Evolutionary conservation across 1,284 basidiomycete species (phyloP).

Genomic region (Flammula alnicola): DNA sequence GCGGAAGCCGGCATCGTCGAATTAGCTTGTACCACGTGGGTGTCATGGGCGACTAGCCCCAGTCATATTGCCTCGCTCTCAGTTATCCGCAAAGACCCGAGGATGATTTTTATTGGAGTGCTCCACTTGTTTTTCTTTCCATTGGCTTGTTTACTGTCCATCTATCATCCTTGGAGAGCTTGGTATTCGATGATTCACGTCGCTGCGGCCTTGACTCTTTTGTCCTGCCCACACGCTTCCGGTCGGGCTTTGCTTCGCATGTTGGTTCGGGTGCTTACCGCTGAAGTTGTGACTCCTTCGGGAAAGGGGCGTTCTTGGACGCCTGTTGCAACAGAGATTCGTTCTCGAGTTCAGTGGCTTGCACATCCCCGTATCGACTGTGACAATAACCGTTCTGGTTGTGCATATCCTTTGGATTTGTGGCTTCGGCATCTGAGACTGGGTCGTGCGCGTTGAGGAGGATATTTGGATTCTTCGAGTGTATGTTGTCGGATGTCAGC

Average conservation of each 20-base stretch:
- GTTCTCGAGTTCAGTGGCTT: conserved; percentile 23
- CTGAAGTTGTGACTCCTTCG: conserved; percentile 39
- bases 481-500: conserved; percentile 18
- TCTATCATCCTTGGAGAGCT: conserved; percentile 15
- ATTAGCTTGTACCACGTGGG: conserved; percentile 31
- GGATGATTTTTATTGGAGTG: conserved; percentile 23
- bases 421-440: conserved; percentile 12
- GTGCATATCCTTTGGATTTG: conserved; percentile 8
- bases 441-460: conserved; percentile 11
- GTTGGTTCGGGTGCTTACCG: conserved; percentile 31
- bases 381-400: neutral
- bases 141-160: conserved; percentile 28
- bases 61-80: conserved; percentile 25
- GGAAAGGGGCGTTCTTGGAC: too few species aligned
- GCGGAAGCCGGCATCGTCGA: conserved; percentile 25
- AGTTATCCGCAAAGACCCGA: conserved; percentile 37
- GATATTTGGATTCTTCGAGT: conserved; percentile 1
- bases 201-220: conserved; percentile 13
- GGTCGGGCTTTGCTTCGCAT: conserved; percentile 14
- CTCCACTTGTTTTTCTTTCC: conserved; percentile 26
- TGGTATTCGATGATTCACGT: conserved; percentile 24
- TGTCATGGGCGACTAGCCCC: conserved; percentile 14
- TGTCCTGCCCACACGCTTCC: conserved; percentile 1
- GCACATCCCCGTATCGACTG: conserved; percentile 15
- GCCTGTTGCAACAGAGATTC: conserved; percentile 31